Evolutionary conservation across 352 stramenopile genomes (phyloP).

Genomic region (Pythium scleroteichum): DNA sequence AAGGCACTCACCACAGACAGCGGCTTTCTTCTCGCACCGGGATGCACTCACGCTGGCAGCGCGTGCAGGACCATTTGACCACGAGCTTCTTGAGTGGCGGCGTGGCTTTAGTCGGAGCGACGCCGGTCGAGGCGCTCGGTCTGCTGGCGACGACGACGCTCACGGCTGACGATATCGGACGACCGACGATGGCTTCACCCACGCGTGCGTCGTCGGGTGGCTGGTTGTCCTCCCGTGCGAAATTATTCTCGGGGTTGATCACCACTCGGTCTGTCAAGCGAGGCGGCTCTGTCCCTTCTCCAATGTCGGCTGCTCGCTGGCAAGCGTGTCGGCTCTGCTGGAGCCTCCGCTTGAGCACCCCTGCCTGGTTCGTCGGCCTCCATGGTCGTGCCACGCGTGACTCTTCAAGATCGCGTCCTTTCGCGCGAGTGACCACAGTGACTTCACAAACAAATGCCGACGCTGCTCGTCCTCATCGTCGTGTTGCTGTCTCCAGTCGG

Average conservation of each 20-base stretch:
- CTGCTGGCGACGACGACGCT: neutral
- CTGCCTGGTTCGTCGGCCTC: neutral
- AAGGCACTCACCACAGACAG: constrained; percentile 56
- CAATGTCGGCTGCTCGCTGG: neutral
- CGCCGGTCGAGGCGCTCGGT: neutral
- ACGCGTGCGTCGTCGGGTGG: neutral
- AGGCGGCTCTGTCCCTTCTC: neutral
- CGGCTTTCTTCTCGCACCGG: constrained; percentile 74
- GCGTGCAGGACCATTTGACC: constrained; percentile 63
- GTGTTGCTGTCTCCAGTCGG: neutral
- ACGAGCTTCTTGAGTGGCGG: constrained; percentile 30
- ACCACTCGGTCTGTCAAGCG: too few species aligned
- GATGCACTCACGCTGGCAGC: constrained; percentile 74
- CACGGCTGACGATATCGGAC: neutral
- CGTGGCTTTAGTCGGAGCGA: neutral
- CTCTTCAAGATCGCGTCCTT: constrained; percentile 22
- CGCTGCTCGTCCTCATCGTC: neutral
- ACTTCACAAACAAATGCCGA: constrained; percentile 2
- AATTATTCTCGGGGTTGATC: too few species aligned
- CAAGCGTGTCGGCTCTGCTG: neutral
- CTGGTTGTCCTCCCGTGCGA: neutral
- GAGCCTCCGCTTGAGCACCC: constrained; percentile 29
- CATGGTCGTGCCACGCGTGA: constrained; percentile 10
- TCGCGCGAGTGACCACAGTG: constrained; percentile 4
- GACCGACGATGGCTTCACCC: neutral